Evolutionary conservation across 169 alveolate genomes (phyloP).

Genomic region (Plasmodium cynomolgi): DNA sequence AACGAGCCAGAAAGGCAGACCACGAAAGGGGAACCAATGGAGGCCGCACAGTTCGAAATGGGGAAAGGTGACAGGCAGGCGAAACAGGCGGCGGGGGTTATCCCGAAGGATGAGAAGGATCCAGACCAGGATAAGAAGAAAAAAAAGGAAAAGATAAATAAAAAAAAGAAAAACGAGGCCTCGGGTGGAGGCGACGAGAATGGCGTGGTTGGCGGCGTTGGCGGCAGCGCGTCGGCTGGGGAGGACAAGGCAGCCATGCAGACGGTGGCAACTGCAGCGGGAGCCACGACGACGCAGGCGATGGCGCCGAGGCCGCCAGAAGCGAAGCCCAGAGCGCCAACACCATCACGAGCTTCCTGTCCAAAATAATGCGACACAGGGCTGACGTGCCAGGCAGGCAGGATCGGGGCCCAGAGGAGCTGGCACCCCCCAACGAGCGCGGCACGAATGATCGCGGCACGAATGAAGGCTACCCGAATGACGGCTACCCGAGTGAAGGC

Average conservation of each 20-base stretch:
- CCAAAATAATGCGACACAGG: neutral
- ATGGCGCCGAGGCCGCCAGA: neutral
- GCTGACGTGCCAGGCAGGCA: neutral
- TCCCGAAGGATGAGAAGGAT: neutral
- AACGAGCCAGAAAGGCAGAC: neutral
- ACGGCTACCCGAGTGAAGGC: neutral
- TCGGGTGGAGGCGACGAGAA: neutral
- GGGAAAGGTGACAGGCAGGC: neutral
- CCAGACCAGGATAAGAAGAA: constrained; percentile 1
- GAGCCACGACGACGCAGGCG: neutral
- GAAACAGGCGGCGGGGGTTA: neutral
- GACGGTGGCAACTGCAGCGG: neutral
- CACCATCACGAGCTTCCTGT: neutral
- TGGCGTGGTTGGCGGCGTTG: neutral
- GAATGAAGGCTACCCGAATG: neutral
- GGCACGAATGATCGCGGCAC: neutral
- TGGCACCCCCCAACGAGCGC: neutral
- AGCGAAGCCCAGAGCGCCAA: neutral
- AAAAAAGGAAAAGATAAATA: constrained; percentile 29
- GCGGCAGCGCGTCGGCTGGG: neutral
- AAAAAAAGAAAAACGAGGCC: constrained; percentile 9
- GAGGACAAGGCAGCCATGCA: neutral
- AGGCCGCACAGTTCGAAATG: neutral
- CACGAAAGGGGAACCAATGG: neutral
- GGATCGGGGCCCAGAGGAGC: neutral